Percentiles rank a stretch among this genome's conserved stretches.
Evolutionary conservation across 768 basidiomycete species (phyloP).

Genomic region (Serendipita sp.): DNA sequence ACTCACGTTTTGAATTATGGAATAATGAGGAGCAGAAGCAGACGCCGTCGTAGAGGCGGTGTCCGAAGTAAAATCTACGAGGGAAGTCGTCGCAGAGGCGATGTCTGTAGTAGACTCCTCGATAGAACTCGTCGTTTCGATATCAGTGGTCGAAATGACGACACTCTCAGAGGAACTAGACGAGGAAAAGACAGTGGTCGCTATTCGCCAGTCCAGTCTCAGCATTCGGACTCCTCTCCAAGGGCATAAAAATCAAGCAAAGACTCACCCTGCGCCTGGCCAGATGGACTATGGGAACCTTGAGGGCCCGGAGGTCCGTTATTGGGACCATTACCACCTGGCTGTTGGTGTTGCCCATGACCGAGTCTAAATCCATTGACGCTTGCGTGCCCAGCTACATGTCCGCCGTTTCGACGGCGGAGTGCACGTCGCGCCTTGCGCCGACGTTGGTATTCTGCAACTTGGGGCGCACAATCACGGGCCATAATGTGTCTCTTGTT

Average conservation of each 20-base stretch:
- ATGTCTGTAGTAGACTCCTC: too few relatives aligned
- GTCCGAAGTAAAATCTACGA: neutral
- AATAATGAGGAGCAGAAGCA: neutral
- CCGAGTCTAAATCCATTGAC: too few relatives aligned
- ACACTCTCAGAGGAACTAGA: neutral
- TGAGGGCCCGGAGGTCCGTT: too few relatives aligned
- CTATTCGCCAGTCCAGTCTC: too few relatives aligned
- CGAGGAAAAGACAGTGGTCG: neutral
- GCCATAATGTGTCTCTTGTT: conserved; percentile 6
- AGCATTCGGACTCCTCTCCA: too few relatives aligned
- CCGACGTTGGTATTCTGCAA: neutral
- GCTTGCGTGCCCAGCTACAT: too few relatives aligned
- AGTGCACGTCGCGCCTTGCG: neutral
- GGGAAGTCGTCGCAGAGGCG: neutral
- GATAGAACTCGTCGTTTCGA: too few relatives aligned
- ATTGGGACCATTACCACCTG: too few relatives aligned
- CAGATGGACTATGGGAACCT: too few relatives aligned
- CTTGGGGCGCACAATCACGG: conserved; percentile 1
- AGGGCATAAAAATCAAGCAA: too few relatives aligned
- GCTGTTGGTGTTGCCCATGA: too few relatives aligned
- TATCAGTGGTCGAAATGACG: neutral
- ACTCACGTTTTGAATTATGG: neutral
- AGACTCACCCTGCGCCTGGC: too few relatives aligned
- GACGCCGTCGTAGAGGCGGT: neutral
- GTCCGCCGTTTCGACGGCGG: neutral